Percentiles rank a stretch among this genome's conserved stretches.
Conservation (phyloP, 305 asterid species). For the Rubia peregrina region DNA sequence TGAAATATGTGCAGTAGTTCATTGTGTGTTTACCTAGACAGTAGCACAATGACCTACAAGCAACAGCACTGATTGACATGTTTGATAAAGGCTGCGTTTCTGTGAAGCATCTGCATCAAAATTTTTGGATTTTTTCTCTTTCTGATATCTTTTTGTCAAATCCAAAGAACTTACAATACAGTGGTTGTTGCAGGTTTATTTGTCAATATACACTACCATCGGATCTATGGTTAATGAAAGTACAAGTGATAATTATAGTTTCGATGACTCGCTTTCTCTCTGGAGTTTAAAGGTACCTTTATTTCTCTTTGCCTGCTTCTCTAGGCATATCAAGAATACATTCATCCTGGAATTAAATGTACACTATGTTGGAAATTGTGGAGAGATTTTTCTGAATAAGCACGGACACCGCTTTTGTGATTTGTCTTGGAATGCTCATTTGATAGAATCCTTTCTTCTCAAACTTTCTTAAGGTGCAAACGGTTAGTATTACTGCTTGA, state of each 20-base stretch:
- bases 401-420: not conserved
- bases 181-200: slow-evolving; percentile 56
- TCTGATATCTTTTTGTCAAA: not conserved
- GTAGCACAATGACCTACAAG: not conserved
- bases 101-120: not conserved
- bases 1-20: not conserved
- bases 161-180: not conserved
- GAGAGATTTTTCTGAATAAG: not conserved
- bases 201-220: slow-evolving; percentile 72
- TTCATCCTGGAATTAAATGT: not conserved
- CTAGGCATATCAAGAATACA: not conserved
- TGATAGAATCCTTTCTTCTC: not conserved
- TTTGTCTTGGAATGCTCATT: not conserved
- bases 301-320: not conserved
- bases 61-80: not conserved
- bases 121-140: not conserved
- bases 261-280: slow-evolving; percentile 51
- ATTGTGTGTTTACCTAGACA: not conserved
- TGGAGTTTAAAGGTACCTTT: slow-evolving; percentile 73
- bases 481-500: not conserved
- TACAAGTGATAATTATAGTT: slow-evolving; percentile 29
- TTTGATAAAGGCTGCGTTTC: not conserved
- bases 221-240: slow-evolving; percentile 58
- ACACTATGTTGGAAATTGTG: not conserved
- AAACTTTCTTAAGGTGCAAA: not conserved